Conservation (phyloP, 768 basidiomycete species). For the Macrolepiota albuminosa region DNA sequence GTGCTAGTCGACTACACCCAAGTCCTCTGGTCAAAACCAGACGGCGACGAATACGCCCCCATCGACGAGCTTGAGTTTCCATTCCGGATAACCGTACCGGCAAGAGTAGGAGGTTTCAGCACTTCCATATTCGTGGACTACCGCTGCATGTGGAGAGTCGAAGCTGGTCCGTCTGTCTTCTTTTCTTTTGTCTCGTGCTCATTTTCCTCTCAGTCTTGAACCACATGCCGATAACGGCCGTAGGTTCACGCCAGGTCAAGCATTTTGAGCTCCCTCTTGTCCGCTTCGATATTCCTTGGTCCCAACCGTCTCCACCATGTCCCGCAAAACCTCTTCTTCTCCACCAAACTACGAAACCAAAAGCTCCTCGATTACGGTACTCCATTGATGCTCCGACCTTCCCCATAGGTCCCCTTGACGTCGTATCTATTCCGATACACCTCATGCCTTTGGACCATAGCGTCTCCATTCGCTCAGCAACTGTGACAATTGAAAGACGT, state of each 20-base stretch:
- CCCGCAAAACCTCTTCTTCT: constrained; percentile 33
- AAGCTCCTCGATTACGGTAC: constrained; percentile 57
- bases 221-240: constrained; percentile 58
- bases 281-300: constrained; percentile 58
- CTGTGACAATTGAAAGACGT: constrained; percentile 65
- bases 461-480: constrained; percentile 57
- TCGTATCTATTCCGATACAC: constrained; percentile 60
- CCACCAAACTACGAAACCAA: constrained; percentile 47
- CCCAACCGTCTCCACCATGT: constrained; percentile 29
- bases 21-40: constrained; percentile 65
- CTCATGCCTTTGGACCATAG: constrained; percentile 56
- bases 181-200: constrained; percentile 12
- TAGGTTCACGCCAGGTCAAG: constrained; percentile 65
- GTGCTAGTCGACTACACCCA: constrained; percentile 64
- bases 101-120: constrained; percentile 58
- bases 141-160: constrained; percentile 76
- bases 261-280: constrained; percentile 70
- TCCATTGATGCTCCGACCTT: constrained; percentile 47
- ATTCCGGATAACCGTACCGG: constrained; percentile 67
- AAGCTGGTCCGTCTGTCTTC: constrained; percentile 55
- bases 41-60: constrained; percentile 49
- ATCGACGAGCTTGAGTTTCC: constrained; percentile 65
- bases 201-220: constrained; percentile 48
- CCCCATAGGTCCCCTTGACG: constrained; percentile 69
- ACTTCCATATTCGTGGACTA: constrained; percentile 74